phyloP scores from a whole-genome alignment of 192 early-diverging fungal genomes.

The Lobosporangium transversale region DNA sequence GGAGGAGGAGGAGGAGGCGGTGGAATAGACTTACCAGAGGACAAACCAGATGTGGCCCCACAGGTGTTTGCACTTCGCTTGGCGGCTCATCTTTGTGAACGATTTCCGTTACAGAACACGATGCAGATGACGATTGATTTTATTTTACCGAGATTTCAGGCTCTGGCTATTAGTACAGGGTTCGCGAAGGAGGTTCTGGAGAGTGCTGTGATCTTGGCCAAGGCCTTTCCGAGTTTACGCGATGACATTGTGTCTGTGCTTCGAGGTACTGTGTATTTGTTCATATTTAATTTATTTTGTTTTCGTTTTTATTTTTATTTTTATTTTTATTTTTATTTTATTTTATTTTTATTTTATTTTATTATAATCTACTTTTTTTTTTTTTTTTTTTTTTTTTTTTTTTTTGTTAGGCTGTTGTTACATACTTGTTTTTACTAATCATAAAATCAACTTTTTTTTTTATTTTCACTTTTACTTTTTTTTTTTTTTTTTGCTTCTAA shows the following conservation, averaged over 20 bases:
- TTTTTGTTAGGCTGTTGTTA: background rate
- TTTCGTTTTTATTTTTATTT: background rate
- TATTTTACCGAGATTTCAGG: constrained; percentile 22
- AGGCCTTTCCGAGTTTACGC: constrained; percentile 22
- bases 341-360: background rate
- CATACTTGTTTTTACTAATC: no score
- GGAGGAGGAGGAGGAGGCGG: background rate
- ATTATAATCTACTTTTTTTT: no score
- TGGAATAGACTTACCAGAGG: no score
- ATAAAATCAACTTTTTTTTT: no score
- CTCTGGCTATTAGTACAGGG: constrained; percentile 9
- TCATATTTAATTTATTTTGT: background rate
- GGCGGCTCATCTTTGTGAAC: constrained; percentile 24
- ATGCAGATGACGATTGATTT: constrained; percentile 26
- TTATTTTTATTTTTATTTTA: background rate
- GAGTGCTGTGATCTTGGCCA: constrained; percentile 21
- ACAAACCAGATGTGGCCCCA: background rate
- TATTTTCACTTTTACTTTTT: no score
- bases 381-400: background rate
- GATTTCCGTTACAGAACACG: constrained; percentile 29
- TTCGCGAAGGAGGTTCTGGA: constrained; percentile 31
- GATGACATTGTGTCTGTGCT: constrained; percentile 14
- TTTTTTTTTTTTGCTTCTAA: background rate
- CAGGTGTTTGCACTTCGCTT: constrained; percentile 37
- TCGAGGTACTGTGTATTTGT: constrained; percentile 14